Conservation (phyloP, 257 asterid species). For the Coffea canephora region DNA sequence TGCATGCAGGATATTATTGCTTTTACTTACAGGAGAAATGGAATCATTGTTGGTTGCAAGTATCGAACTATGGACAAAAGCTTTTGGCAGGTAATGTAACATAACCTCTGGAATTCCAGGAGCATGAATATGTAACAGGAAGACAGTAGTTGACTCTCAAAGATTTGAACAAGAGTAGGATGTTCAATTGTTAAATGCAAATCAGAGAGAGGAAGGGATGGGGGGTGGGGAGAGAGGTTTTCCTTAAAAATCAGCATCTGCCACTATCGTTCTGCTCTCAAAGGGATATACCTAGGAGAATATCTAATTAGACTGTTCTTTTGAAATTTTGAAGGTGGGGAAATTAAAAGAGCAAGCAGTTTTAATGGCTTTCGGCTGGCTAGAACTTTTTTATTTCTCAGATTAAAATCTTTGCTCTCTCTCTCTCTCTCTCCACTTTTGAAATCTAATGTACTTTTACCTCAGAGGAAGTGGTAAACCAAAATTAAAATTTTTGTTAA, state of each 20-base stretch:
- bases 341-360: background rate
- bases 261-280: background rate
- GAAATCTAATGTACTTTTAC: background rate
- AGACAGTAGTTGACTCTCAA: background rate
- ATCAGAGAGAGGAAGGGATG: background rate
- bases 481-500: too few species aligned
- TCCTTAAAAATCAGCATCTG: background rate
- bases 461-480: background rate
- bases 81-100: slow-evolving; percentile 72
- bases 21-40: slow-evolving; percentile 59
- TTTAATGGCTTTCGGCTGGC: background rate
- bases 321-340: background rate
- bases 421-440: too few species aligned
- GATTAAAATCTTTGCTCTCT: background rate
- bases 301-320: background rate
- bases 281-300: background rate
- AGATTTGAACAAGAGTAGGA: background rate
- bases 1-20: slow-evolving; percentile 66
- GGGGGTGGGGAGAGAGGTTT: background rate
- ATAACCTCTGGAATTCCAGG: background rate
- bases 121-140: background rate
- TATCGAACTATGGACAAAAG: slow-evolving; percentile 58
- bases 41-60: slow-evolving; percentile 68
- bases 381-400: background rate
- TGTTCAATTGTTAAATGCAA: background rate